phyloP scores from a whole-genome alignment of 495 filamentous ascomycete species.

The Penicillium dipodomyicola region DNA sequence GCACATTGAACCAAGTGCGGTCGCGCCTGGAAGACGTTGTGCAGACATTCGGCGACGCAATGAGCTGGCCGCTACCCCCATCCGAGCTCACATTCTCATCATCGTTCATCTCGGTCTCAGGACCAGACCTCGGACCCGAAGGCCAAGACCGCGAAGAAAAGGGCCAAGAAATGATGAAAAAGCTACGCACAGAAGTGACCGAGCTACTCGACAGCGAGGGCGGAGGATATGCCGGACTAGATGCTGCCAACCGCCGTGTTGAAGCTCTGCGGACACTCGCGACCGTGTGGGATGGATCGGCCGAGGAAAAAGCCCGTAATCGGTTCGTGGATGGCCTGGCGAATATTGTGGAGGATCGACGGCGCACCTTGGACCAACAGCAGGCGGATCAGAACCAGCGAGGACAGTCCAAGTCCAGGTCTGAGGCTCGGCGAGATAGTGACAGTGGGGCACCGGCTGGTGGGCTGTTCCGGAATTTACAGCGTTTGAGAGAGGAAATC shows the following conservation, averaged over 20 bases:
- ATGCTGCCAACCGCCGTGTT: slow-evolving; percentile 68
- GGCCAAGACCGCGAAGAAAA: slow-evolving; percentile 70
- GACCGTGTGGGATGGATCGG: slow-evolving; percentile 86
- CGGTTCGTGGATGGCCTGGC: slow-evolving; percentile 79
- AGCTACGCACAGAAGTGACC: slow-evolving; percentile 68
- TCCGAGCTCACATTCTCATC: slow-evolving; percentile 69
- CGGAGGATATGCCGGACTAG: slow-evolving; percentile 45
- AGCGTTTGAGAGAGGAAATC: slow-evolving; percentile 73
- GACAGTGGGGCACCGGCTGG: slow-evolving; percentile 57
- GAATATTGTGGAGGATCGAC: slow-evolving; percentile 55
- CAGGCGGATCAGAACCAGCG: slow-evolving; percentile 39
- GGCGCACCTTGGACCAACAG: slow-evolving; percentile 54
- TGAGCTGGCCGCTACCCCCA: slow-evolving; percentile 87
- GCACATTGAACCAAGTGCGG: slow-evolving; percentile 79
- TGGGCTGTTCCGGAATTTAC: slow-evolving; percentile 76
- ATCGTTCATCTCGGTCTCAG: slow-evolving; percentile 78
- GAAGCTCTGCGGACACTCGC: slow-evolving; percentile 69
- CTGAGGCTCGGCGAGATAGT: slow-evolving; percentile 32
- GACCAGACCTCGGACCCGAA: slow-evolving; percentile 64
- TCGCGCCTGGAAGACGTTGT: slow-evolving; percentile 80
- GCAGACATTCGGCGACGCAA: slow-evolving; percentile 85
- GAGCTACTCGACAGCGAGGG: slow-evolving; percentile 57
- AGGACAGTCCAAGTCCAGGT: slow-evolving; percentile 18
- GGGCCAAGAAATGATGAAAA: slow-evolving; percentile 67
- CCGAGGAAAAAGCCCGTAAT: slow-evolving; percentile 80